These are phyloP conservation scores for Epichloe scottii DNA, from an alignment of 2,329 filamentous ascomycete genomes.

Conservation along the genomic window DNA sequence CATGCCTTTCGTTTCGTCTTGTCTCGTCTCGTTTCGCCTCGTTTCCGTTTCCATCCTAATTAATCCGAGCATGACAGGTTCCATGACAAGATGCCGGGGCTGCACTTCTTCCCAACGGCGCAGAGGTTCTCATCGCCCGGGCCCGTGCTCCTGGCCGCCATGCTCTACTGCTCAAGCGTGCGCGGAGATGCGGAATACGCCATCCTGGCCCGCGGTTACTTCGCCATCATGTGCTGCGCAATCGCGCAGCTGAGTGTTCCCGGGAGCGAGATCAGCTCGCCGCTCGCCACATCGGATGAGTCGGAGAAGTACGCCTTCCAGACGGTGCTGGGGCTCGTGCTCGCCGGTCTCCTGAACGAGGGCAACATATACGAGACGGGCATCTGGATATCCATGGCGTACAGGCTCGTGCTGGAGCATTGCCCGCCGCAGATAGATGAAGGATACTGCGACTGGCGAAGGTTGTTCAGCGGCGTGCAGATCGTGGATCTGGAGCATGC, in stretches of 20 bases:
- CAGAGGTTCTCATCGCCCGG: constrained; percentile 29
- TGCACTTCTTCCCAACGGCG: constrained; percentile 31
- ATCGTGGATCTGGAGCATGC: constrained; percentile 32
- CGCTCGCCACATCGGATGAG: constrained; percentile 12
- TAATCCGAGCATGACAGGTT: constrained; percentile 17
- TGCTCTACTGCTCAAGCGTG: constrained; percentile 29
- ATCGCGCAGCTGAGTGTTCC: constrained; percentile 29
- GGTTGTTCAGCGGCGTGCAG: constrained; percentile 25
- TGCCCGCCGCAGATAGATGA: constrained; percentile 26
- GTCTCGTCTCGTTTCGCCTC: background rate
- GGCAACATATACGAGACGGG: constrained; percentile 29
- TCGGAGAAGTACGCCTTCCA: constrained; percentile 29
- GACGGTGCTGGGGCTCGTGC: constrained; percentile 27
- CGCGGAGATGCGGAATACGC: constrained; percentile 21
- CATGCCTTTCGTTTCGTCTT: background rate
- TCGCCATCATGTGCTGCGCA: constrained; percentile 23
- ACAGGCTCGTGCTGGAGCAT: constrained; percentile 27
- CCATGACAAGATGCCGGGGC: constrained; percentile 29
- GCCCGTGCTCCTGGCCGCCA: constrained; percentile 29
- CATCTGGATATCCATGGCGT: constrained; percentile 30
- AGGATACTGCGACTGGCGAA: constrained; percentile 26
- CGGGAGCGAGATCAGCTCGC: constrained; percentile 14
- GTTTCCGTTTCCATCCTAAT: background rate
- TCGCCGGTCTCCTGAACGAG: constrained; percentile 28
- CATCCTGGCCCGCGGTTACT: constrained; percentile 24